Base-by-base conservation (phyloP, 2,329 filamentous ascomycete genomes). In the Colletotrichum sp. region DNA sequence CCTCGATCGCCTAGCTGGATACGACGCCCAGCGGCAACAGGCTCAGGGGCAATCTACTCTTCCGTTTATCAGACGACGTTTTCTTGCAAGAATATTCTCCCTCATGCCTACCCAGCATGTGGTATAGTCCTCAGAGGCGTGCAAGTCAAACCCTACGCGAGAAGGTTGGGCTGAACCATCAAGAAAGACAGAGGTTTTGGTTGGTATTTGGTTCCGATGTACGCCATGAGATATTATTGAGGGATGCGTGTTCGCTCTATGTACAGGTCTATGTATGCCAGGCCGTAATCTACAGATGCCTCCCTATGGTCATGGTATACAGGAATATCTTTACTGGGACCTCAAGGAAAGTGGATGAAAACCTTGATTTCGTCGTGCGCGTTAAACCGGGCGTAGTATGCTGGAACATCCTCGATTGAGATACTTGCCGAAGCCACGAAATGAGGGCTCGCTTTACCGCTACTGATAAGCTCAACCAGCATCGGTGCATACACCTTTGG, bases 301-400 rank as follows among this genome's bases (percentile, higher is more conserved):
- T 44, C 39, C 36, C 5, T 9, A 9, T 18, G 39, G 2, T 7
- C 39, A 44, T 44, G 4, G 18, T 44, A 10, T 10, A n/a, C 10
- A 18, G 18, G 9, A 44, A 5, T 5, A 12, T 12, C 8, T 49
- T 49, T 49, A 12, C 18, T 10, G 18, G 18, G 39, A 12, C 39
- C 10, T 49, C 39, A 49, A 49, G 34, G 30, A 24, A 65, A 65
- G n/a, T 65, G 34, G 62, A 71, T 32, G 24, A 26, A 24, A 16
- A 80, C 77, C 75, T 83, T 83, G 6, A 67, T 78, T 34, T 78
- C 78, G 57, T 78, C 28, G 18, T 77, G 71, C 30, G 70, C 65
- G n/a, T 81, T 73, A 59, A 81, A 83, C 9, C 80, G 77, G 18
- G 63, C 67, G 60, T 83, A 83, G 4, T 77, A 79, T 55, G 80